A percentile compares a stretch with the other conserved stretches of the same genome.
Evolutionary conservation across 495 filamentous ascomycete genomes (phyloP).

Genomic region (Penicillium robsamsonii): DNA sequence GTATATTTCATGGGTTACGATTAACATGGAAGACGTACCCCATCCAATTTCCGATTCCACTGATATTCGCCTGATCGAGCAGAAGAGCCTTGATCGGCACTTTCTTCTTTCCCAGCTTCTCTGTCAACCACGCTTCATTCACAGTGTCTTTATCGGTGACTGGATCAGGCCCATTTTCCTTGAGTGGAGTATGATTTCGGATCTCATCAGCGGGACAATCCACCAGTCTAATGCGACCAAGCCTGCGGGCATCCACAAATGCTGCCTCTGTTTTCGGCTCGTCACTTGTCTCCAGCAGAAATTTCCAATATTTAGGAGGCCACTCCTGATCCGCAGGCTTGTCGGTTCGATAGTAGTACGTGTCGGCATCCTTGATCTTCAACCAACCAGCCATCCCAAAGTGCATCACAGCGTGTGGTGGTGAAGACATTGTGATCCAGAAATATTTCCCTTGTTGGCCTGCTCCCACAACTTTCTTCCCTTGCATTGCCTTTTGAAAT

Average conservation of each 20-base stretch:
- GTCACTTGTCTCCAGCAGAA: conserved; percentile 64
- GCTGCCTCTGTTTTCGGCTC: conserved; percentile 66
- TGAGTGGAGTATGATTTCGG: conserved; percentile 71
- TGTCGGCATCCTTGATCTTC: conserved; percentile 72
- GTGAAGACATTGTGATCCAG: conserved; percentile 71
- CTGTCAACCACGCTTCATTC: conserved; percentile 65
- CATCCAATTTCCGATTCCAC: conserved; percentile 96
- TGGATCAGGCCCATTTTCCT: conserved; percentile 91
- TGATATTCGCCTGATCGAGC: conserved; percentile 84
- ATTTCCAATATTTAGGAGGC: conserved; percentile 92
- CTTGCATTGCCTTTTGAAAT: conserved; percentile 69
- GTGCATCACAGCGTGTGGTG: conserved; percentile 89
- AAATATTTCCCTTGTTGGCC: conserved; percentile 95
- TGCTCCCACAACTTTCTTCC: conserved; percentile 72
- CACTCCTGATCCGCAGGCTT: conserved; percentile 63
- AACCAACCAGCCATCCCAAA: conserved; percentile 91
- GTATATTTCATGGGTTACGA: background rate
- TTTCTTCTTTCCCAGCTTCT: conserved; percentile 68
- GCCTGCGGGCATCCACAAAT: conserved; percentile 77
- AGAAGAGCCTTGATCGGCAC: conserved; percentile 85
- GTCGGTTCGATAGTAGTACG: conserved; percentile 71
- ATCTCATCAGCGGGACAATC: conserved; percentile 75
- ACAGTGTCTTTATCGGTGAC: conserved; percentile 76
- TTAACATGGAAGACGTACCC: conserved; percentile 50
- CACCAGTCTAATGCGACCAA: conserved; percentile 76